Percentiles rank a stretch among this genome's conserved stretches.
phyloP scores from a whole-genome alignment of 805 yeast genomes.

The Blastobotrys chiropterorum region DNA sequence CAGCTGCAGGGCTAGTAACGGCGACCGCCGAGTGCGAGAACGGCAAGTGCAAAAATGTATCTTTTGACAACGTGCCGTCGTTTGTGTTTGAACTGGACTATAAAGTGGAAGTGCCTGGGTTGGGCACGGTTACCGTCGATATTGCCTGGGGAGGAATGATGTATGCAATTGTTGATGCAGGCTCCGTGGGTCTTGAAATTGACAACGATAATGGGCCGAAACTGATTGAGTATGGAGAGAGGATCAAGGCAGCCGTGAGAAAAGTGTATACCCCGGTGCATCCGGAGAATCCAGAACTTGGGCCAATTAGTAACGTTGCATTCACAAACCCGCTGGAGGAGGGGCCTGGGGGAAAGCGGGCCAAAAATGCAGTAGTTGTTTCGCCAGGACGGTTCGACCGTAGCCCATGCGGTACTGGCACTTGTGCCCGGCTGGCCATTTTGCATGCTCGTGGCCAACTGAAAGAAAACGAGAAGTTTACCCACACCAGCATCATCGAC shows the following conservation, averaged over 20 bases:
- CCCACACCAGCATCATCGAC: not conserved
- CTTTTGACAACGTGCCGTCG: not conserved
- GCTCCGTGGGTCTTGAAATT: not conserved
- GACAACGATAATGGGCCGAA: not conserved
- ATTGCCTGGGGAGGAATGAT: not conserved
- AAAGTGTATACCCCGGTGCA: not conserved
- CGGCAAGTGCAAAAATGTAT: not conserved
- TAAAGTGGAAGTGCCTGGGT: not conserved
- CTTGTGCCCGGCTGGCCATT: not conserved
- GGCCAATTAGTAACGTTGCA: not conserved
- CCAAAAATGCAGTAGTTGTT: not conserved
- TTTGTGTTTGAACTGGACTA: not conserved
- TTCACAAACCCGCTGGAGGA: not conserved
- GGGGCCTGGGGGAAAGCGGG: not conserved
- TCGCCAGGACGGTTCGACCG: not conserved
- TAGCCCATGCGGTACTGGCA: not conserved
- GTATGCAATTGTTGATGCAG: not conserved
- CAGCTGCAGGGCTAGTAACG: not conserved
- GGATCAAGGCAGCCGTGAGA: not conserved
- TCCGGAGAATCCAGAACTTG: not conserved
- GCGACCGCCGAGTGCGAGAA: not conserved
- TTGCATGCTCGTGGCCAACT: not conserved
- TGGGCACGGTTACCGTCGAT: not conserved
- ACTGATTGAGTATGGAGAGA: not conserved
- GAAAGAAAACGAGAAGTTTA: not conserved